Evolutionary conservation across 2,329 filamentous ascomycete species (phyloP), one percentile per base, ranked within the genome.

Genomic region (Westerdykella sp.): DNA sequence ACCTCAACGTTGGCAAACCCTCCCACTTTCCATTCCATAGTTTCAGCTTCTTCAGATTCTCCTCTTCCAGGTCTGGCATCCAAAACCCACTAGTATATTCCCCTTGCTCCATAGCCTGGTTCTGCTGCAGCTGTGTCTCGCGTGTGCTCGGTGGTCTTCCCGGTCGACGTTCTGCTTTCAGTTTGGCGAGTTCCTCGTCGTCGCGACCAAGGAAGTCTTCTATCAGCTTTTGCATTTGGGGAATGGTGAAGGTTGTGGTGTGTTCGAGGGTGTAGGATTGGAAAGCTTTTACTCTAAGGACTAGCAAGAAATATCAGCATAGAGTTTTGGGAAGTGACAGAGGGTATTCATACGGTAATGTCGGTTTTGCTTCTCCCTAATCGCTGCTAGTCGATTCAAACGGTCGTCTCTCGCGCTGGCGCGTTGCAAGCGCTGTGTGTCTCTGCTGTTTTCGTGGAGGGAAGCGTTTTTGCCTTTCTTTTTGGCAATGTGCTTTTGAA

Each of bases 21-120:
- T 85, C 77, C 91, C 91, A 97, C 21, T 85, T 79, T 4, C 86
- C 85, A 51, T 88, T 85, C 87, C 89, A 97, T 16, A 75, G 73
- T 49, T 80, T 76, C 34, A 97, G 68, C 51, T 78, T 75, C 44
- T 75, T 68, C 40, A 86, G 69, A 53, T 83, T 88, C 38, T 82
- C 77, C 34, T 81, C 76, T 43, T 80, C 78, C 42, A 96, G 71
- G 61, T 96, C 86, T 0, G 91, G 90, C 34, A 94, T 67, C 87
- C 86, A 85, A 60, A 95, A 94, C 0, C 93, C 93, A 41, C 81
- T 81, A 50, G 83, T 78, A 53, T 86, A 87, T 71, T 98, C 93
- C 54, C 84, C 84, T 59, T 84, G 75, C 50, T 96, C 84, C 1
- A 71, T 71, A 12, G 78, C 75, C 42, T 86, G 82, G 51, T 81